Percentiles rank a stretch among this genome's conserved stretches.
These are phyloP conservation scores for Nicotiana tabacum DNA, from an alignment of 257 asterid genomes.

Conservation along the genomic window DNA sequence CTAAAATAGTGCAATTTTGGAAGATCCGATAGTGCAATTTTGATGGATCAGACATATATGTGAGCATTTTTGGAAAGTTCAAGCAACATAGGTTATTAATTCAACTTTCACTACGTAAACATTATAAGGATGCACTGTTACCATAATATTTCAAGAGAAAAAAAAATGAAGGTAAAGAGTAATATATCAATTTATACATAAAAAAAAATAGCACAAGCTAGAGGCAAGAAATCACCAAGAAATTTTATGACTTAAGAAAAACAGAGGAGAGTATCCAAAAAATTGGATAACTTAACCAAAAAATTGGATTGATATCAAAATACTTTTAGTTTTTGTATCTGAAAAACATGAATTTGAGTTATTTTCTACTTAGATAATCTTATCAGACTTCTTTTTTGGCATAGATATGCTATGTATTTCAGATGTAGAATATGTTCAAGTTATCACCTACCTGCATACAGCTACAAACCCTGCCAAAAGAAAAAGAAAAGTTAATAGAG, in stretches of 20 bases:
- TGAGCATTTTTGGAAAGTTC: too few relatives aligned
- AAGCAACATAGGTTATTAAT: too few relatives aligned
- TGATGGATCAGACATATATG: too few relatives aligned
- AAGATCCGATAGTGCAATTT: too few relatives aligned
- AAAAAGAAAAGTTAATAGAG: not conserved
- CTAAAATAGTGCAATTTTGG: too few relatives aligned
- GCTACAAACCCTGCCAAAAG: slow-evolving; percentile 37
- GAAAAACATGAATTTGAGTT: not conserved
- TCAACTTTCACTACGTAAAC: not conserved
- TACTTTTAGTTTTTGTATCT: not conserved
- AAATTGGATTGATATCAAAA: not conserved
- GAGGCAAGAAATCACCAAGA: not conserved
- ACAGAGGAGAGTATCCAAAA: not conserved
- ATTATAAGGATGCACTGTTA: too few relatives aligned
- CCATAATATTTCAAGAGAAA: too few relatives aligned
- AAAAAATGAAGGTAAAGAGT: too few relatives aligned
- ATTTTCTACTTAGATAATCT: not conserved
- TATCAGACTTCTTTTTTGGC: not conserved
- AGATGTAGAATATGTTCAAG: not conserved
- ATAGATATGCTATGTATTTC: not conserved
- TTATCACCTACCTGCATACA: slow-evolving; percentile 41
- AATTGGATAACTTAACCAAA: too few relatives aligned
- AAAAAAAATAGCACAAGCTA: too few relatives aligned
- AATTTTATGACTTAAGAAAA: not conserved
- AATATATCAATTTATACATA: too few relatives aligned